Evolutionary conservation across 257 asterid genomes (phyloP).

Genomic region (Nicotiana sylvestris): DNA sequence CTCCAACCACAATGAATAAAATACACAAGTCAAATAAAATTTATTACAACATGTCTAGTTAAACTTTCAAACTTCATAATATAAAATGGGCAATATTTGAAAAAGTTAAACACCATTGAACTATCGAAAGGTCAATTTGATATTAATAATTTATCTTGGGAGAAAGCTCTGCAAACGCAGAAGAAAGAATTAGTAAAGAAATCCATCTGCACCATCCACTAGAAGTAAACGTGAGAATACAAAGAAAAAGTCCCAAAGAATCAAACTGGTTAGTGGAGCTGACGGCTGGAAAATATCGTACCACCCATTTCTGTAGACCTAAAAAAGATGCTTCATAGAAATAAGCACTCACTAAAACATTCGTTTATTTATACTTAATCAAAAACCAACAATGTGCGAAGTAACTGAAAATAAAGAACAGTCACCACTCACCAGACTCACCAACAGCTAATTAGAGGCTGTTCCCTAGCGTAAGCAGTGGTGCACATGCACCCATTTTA

Average conservation of each 20-base stretch:
- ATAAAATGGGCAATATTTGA: neutral
- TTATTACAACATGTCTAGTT: neutral
- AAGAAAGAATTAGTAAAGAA: neutral
- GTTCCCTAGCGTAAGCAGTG: neutral
- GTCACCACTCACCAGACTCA: neutral
- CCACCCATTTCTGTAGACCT: slow-evolving; percentile 21
- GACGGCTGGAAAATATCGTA: slow-evolving; percentile 15
- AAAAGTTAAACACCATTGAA: neutral
- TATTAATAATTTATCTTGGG: neutral
- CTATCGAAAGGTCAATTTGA: neutral
- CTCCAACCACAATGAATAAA: neutral
- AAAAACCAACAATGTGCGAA: neutral
- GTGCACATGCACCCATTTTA: neutral
- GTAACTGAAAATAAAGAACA: neutral
- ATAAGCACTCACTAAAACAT: neutral
- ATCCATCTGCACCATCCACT: slow-evolving; percentile 9
- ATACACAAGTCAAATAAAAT: neutral
- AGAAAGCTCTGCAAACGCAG: neutral
- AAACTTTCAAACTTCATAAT: neutral
- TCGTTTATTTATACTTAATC: neutral
- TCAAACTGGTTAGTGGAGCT: slow-evolving; percentile 31
- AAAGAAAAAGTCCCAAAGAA: slow-evolving; percentile 12
- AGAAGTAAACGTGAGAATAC: slow-evolving; percentile 13
- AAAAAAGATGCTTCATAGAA: slow-evolving; percentile 15
- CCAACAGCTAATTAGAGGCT: neutral